Percentiles rank a stretch among this genome's conserved stretches.
These are phyloP conservation scores for Globisporangium uncinulatum DNA, from an alignment of 352 stramenopile species.

Conservation along the genomic window DNA sequence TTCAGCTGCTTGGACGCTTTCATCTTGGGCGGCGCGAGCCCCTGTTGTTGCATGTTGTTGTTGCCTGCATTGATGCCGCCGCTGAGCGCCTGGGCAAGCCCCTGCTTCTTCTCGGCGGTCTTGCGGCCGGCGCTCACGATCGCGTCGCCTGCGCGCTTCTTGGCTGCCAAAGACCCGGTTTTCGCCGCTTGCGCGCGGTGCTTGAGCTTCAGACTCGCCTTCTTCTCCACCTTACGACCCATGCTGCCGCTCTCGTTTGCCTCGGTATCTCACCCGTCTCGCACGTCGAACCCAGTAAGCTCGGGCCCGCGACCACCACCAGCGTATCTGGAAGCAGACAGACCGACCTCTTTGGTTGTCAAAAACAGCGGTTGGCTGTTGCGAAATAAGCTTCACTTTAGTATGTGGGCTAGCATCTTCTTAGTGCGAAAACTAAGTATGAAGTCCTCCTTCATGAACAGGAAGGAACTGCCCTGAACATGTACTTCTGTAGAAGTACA, in stretches of 20 bases:
- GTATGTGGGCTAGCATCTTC: too few species aligned
- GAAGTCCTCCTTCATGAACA: too few species aligned
- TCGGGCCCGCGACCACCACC: neutral
- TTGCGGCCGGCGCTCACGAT: slow-evolving; percentile 7
- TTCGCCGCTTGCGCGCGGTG: slow-evolving; percentile 15
- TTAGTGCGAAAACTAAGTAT: too few species aligned
- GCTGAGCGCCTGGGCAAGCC: slow-evolving; percentile 3
- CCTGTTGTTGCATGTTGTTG: neutral
- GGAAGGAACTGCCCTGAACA: too few species aligned
- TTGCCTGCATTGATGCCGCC: neutral
- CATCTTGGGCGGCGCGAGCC: slow-evolving; percentile 26
- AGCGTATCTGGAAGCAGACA: neutral
- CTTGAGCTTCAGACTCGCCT: slow-evolving; percentile 14
- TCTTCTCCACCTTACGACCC: slow-evolving; percentile 13
- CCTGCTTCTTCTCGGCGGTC: slow-evolving; percentile 5
- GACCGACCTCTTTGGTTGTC: too few species aligned
- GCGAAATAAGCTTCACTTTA: too few species aligned
- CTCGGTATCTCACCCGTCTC: too few species aligned
- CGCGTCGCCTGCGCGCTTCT: slow-evolving; percentile 8
- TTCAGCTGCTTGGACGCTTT: slow-evolving; percentile 38
- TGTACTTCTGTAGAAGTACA: too few species aligned
- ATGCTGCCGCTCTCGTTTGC: slow-evolving; percentile 3
- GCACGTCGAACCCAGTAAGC: neutral
- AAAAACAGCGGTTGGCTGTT: too few species aligned
- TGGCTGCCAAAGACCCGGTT: slow-evolving; percentile 9